Evolutionary conservation across 148 eudicot species (phyloP).

Genomic region (Drosera capensis): DNA sequence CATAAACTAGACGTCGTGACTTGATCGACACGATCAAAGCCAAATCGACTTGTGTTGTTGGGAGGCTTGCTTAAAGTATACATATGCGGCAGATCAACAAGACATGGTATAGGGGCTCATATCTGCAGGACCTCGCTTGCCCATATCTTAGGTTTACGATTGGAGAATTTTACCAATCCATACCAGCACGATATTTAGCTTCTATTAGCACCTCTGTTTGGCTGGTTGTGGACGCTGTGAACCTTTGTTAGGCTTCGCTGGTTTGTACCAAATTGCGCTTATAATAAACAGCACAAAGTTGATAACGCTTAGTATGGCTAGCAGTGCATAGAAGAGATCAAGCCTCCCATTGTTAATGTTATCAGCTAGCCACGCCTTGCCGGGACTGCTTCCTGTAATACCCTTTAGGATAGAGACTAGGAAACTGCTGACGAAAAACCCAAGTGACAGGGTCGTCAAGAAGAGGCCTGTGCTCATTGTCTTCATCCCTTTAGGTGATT

Average conservation of each 20-base stretch:
- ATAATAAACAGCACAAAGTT: background rate
- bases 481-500: slow-evolving; percentile 73
- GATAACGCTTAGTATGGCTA: background rate
- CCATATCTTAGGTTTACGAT: no score
- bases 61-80: no score
- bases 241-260: background rate
- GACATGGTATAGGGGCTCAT: no score
- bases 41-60: no score
- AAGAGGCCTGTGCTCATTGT: slow-evolving; percentile 84
- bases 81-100: no score
- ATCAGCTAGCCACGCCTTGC: background rate
- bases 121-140: no score
- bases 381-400: background rate
- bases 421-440: slow-evolving; percentile 66
- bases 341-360: background rate
- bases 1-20: no score
- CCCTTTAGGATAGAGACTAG: slow-evolving; percentile 32
- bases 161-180: no score
- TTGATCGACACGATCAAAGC: no score
- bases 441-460: slow-evolving; percentile 49
- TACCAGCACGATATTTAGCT: no score
- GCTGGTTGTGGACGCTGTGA: background rate
- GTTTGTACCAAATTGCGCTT: background rate
- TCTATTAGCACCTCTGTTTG: no score
- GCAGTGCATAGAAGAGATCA: background rate